Evolutionary conservation across 257 asterid genomes (phyloP), one percentile per base, ranked within the genome.

Genomic region (Anisodus tanguticus): DNA sequence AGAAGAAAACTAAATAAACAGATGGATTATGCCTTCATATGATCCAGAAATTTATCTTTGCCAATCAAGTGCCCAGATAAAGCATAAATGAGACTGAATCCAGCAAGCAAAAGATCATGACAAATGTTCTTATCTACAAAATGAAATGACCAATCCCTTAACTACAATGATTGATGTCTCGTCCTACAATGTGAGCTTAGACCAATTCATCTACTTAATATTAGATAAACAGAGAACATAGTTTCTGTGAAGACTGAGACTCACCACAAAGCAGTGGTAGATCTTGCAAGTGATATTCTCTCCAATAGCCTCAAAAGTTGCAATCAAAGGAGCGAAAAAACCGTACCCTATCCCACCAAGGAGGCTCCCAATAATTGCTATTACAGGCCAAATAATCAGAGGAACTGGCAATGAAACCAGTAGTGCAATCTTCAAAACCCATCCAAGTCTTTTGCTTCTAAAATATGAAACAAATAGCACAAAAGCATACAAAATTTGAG

Each of bases 281-380:
- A 89, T 86, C 82, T 93, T 94, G 17, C 92, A 88, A 0, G 88
- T 82, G 59, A 91, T 94, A 79, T 88, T 86, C 79, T 84, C 91
- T 57, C 97, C 95, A 59, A 91, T 92, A 64, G 97, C 99, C 89
- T 94, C 97, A 81, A 95, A 95, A 41, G 99, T 94, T 6, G 99
- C 97, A 35, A 95, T 87, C 92, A 94, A 84, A 10, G 99, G 97
- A 5, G 96, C 35, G 35, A 31, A 93, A 83, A 93, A 93, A 1
- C 98, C 98, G 8, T 90, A 95, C 3, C 94, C 97, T 22, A 91
- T 70, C 85, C 95, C 97, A 35, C 98, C 99, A 16, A 95, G 79
- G 53, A 95, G 76, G 82, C 97, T 94, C 47, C 96, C 99, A 59
- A 80, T 19, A 12, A 93, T 91, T 35, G 96, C 92, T 69, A 93